Base-by-base conservation (phyloP, 129 eudicot species). In the Sambucus nigra region DNA sequence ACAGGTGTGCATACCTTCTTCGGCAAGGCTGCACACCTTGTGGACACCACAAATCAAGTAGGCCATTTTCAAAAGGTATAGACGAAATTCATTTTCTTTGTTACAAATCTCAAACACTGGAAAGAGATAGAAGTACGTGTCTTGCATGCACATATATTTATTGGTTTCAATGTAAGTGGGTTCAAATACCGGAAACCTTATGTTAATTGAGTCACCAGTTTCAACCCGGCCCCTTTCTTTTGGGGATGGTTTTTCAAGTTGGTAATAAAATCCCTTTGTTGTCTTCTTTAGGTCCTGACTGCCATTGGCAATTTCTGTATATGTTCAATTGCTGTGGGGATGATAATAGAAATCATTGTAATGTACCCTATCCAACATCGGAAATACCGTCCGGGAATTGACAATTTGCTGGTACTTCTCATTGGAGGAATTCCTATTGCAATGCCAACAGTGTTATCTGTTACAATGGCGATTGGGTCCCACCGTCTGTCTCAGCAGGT, bases 21-120 rank as follows among this genome's bases (percentile, higher is more conserved):
- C 60, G 95, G 95, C 33, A 85, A 85, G 70, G 86, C 95, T 65
- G 95, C 95, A 22, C 91, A 85, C 73, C 78, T 85, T 35, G 95
- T 85, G 20, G 95, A 85, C 68, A 59, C 86, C 61, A 80, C 95
- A 47, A 77, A 80, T 63, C 89, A 80, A 71, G 79, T 80, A 23
- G 95, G 95, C 47, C 95, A 85, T 67, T 85, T 85, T 54, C 95
- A 85, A 64, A 72, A 85, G 95, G 95, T 85, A 68, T 14, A 46
- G 2, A 44, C 28, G 24, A 35, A 2, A 7, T 31, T 2, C n/a
- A n/a, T n/a, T 35, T 2, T 7, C 25, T 47, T 20, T 47, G 14
- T 47, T 20, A 28, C 22, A 49, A 49, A 20, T 49, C 54, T 8
- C 31, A 19, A 47, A 26, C 10, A 10, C 1, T 2, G 0, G 28